Conservation (phyloP, 2,329 filamentous ascomycete species). For the Verticillium isaacii region DNA sequence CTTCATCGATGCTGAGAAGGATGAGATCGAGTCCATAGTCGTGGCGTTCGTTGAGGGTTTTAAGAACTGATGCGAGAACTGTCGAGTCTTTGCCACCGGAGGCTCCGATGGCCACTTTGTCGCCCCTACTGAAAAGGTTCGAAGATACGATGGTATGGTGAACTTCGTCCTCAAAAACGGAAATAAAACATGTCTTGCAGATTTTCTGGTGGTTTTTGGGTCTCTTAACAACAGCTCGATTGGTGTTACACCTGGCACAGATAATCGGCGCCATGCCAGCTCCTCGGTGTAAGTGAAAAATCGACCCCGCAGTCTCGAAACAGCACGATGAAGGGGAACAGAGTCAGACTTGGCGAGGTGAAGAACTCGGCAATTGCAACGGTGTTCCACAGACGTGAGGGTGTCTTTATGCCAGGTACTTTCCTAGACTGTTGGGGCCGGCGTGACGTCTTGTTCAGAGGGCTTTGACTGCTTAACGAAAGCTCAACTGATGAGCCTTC, state of each 20-base stretch:
- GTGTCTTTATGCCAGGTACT: too few species aligned
- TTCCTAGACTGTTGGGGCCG: too few species aligned
- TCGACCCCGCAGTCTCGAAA: too few species aligned
- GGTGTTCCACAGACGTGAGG: too few species aligned
- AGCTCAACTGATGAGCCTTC: too few species aligned
- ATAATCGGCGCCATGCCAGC: constrained; percentile 66
- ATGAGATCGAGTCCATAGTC: constrained; percentile 82
- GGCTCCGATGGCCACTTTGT: constrained; percentile 88
- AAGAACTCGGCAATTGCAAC: too few species aligned
- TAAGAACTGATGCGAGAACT: constrained; percentile 88
- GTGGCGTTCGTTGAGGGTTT: constrained; percentile 88
- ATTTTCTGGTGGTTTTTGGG: constrained; percentile 94
- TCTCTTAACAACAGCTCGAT: constrained; percentile 82
- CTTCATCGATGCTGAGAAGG: constrained; percentile 90
- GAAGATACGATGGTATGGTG: constrained; percentile 86
- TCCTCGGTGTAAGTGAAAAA: neutral
- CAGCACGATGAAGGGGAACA: too few species aligned
- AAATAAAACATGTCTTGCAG: constrained; percentile 83
- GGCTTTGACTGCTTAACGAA: too few species aligned
- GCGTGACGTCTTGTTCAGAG: too few species aligned
- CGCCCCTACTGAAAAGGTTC: constrained; percentile 75
- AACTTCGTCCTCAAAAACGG: constrained; percentile 85
- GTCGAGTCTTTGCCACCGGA: constrained; percentile 98
- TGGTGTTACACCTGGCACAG: constrained; percentile 71
- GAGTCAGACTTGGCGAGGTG: too few species aligned